Base-by-base conservation (phyloP, 1,139 yeast species). In the Meyerozyma athensensis region DNA sequence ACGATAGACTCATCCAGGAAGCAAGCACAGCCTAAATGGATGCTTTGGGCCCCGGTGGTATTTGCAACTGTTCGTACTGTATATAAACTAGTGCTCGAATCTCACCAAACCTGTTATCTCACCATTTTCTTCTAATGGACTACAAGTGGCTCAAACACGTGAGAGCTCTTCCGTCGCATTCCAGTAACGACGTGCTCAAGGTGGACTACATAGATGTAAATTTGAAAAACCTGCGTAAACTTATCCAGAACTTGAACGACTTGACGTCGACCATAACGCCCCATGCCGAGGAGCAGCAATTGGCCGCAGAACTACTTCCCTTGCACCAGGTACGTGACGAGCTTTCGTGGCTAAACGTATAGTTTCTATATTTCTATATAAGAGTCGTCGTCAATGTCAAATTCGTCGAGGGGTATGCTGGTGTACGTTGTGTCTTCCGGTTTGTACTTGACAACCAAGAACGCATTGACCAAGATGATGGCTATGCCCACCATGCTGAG, bases 401-500 rank as follows among this genome's bases (percentile, higher is more conserved):
- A 19, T 12, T 19, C 26, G 17, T 32, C 34, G 8, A 22, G 19
- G 19, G 47, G 19, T 37, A 36, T 28, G 20, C 32, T 18, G 13
- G 21, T 38, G 33, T 38, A 43, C 44, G 32, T 41, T 43, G 19
- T 39, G 41, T n/a, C 51, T 7, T 33, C 40, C 2, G 78, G 75
- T 51, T 78, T 81, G 51, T 63, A 71, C 39, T 64, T 63, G 21
- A 86, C 65, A 10, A 84, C 81, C 35, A 74, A 61, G 16, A 76
- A 58, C 0, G 95, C 92, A 42, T 86, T 74, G 1, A 78, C 75
- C 18, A 86, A 58, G 45, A 87, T 86, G 30, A 87, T 64, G 0
- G 70, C 43, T 40, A 83, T 82, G 1, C 97, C 97, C 30, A 80
- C 50, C 48, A 79, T 61, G 43, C 90, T 81, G 64, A 85, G 69